Evolutionary conservation across 179 eudicot species (phyloP).

Genomic region (Vitellaria paradoxa): DNA sequence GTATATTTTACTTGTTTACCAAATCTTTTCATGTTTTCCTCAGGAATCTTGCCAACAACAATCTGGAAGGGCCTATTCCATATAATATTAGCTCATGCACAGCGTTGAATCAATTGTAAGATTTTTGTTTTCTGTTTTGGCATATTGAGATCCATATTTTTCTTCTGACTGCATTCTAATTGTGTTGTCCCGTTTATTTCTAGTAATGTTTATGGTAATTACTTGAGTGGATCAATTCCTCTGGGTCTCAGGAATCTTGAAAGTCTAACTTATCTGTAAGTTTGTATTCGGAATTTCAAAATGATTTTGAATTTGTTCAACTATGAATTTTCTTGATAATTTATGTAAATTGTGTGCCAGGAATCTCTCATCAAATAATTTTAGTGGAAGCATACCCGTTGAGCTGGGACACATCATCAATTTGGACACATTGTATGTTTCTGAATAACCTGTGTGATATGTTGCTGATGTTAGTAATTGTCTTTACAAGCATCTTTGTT

Average conservation of each 20-base stretch:
- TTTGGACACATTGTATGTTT: slow-evolving; percentile 53
- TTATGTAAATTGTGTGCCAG: slow-evolving; percentile 19
- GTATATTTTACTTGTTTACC: background rate
- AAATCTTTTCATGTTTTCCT: background rate
- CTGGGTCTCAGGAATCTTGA: slow-evolving; percentile 47
- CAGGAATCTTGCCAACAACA: slow-evolving; percentile 62
- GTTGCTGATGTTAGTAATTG: background rate
- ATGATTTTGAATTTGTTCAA: background rate
- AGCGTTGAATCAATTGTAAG: slow-evolving; percentile 63
- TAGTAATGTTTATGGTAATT: slow-evolving; percentile 62
- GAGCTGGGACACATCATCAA: slow-evolving; percentile 58
- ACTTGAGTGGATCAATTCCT: slow-evolving; percentile 57
- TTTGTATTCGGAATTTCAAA: background rate
- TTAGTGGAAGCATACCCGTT: slow-evolving; percentile 49
- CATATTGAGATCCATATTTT: no score
- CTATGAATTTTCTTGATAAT: background rate
- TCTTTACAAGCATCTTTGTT: background rate
- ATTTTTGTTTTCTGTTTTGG: background rate
- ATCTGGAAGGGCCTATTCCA: slow-evolving; percentile 63
- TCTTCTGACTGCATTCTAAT: background rate
- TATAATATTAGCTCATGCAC: slow-evolving; percentile 63
- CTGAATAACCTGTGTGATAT: background rate
- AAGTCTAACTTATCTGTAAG: slow-evolving; percentile 70
- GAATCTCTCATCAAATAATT: slow-evolving; percentile 59
- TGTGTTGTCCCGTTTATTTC: background rate